A percentile compares a stretch with the other conserved stretches of the same genome.
phyloP scores from a whole-genome alignment of 805 yeast species.

The Saccharomycopsis schoenii region DNA sequence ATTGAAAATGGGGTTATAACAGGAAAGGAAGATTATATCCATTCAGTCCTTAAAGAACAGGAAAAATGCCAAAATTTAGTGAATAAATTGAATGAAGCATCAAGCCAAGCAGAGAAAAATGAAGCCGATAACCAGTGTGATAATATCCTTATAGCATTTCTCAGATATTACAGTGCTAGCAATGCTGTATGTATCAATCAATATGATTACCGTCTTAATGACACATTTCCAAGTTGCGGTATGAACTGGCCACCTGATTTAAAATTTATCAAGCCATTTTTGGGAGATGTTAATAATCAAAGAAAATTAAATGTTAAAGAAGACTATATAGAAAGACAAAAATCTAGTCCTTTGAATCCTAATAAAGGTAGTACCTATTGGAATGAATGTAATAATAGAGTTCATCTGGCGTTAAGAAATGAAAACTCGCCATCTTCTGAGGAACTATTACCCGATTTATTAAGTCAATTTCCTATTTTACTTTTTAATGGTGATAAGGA shows the following conservation, averaged over 20 bases:
- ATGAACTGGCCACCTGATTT: slow-evolving; percentile 74
- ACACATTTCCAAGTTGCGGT: slow-evolving; percentile 63
- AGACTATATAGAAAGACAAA: slow-evolving; percentile 22
- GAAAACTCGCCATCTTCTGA: slow-evolving; percentile 49
- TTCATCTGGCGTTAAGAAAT: slow-evolving; percentile 43
- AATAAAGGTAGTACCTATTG: slow-evolving; percentile 31
- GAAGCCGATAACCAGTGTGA: slow-evolving; percentile 35
- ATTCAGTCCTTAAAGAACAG: slow-evolving; percentile 7
- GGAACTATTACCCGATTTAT: slow-evolving; percentile 53
- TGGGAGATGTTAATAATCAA: slow-evolving; percentile 39
- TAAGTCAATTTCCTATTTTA: slow-evolving; percentile 50
- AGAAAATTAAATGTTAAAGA: slow-evolving; percentile 41
- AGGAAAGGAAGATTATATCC: slow-evolving; percentile 17
- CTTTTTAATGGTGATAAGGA: slow-evolving; percentile 85
- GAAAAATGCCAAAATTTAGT: slow-evolving; percentile 17
- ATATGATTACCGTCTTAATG: slow-evolving; percentile 55
- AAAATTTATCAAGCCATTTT: slow-evolving; percentile 40
- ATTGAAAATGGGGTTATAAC: slow-evolving; percentile 39
- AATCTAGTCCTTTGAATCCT: background rate
- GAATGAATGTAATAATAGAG: slow-evolving; percentile 69
- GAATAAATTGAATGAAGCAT: background rate
- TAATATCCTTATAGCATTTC: slow-evolving; percentile 24
- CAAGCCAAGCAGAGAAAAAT: slow-evolving; percentile 18
- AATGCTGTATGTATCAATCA: slow-evolving; percentile 35
- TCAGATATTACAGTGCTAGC: slow-evolving; percentile 23